Conservation (phyloP, 192 early-diverging fungal species). For the Rhizophagus clarus region DNA sequence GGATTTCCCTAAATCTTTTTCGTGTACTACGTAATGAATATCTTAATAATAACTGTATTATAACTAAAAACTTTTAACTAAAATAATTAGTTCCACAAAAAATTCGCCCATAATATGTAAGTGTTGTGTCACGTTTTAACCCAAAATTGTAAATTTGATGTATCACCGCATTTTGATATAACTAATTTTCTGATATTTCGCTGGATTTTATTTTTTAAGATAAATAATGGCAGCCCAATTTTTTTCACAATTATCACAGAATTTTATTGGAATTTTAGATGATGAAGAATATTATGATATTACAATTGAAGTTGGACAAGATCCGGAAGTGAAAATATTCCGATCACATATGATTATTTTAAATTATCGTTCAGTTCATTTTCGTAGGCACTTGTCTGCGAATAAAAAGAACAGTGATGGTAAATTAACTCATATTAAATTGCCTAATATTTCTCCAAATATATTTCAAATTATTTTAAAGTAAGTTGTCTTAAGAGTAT, state of each 20-base stretch:
- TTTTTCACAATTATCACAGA: neutral
- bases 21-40: too few relatives aligned
- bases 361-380: slow-evolving; percentile 6
- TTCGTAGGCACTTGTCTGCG: neutral
- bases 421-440: neutral
- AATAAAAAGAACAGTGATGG: neutral
- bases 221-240: neutral
- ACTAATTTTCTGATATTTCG: too few relatives aligned
- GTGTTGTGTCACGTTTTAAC: too few relatives aligned
- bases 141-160: too few relatives aligned
- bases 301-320: slow-evolving; percentile 16
- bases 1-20: too few relatives aligned
- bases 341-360: slow-evolving; percentile 10
- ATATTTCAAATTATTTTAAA: slow-evolving; percentile 26
- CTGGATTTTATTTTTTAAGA: too few relatives aligned
- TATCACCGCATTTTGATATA: too few relatives aligned
- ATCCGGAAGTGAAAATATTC: neutral
- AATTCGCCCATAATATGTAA: too few relatives aligned
- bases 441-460: slow-evolving; percentile 6
- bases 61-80: too few relatives aligned
- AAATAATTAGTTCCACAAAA: too few relatives aligned
- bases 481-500: neutral
- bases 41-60: too few relatives aligned
- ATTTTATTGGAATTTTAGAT: neutral
- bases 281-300: slow-evolving; percentile 21